Conservation (phyloP, 306 rosid genomes). For the Vachellia pachyceras region DNA sequence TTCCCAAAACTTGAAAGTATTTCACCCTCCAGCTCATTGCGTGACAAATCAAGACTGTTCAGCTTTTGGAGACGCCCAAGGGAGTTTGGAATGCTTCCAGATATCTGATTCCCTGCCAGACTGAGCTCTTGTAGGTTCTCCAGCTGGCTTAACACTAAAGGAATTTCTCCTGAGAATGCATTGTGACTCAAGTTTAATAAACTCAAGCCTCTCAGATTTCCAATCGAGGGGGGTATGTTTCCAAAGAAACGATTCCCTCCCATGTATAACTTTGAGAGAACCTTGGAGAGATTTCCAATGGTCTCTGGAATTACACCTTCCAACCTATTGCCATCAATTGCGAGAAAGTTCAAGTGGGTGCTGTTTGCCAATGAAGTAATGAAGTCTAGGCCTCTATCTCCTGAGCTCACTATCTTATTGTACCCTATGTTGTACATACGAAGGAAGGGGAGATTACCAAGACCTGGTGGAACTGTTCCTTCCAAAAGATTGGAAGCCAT, state of each 20-base stretch:
- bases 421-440: constrained; percentile 63
- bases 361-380: constrained; percentile 63
- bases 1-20: constrained; percentile 59
- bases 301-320: constrained; percentile 73
- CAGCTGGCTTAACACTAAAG: constrained; percentile 58
- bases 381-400: constrained; percentile 55
- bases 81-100: constrained; percentile 62
- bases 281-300: constrained; percentile 76
- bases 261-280: constrained; percentile 58
- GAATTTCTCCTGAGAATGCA: constrained; percentile 65
- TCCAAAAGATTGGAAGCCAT: constrained; percentile 58
- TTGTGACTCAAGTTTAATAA: constrained; percentile 66
- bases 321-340: constrained; percentile 58
- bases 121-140: constrained; percentile 52
- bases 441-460: constrained; percentile 51
- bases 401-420: constrained; percentile 60
- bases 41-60: constrained; percentile 61
- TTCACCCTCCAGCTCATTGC: constrained; percentile 53
- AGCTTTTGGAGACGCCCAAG: constrained; percentile 60
- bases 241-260: constrained; percentile 70
- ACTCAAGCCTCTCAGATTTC: constrained; percentile 55
- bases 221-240: constrained; percentile 63
- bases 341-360: constrained; percentile 56
- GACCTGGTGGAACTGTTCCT: constrained; percentile 76
- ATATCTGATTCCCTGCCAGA: constrained; percentile 55